phyloP scores from a whole-genome alignment of 257 asterid genomes.

The Rubia yunnanensis region DNA sequence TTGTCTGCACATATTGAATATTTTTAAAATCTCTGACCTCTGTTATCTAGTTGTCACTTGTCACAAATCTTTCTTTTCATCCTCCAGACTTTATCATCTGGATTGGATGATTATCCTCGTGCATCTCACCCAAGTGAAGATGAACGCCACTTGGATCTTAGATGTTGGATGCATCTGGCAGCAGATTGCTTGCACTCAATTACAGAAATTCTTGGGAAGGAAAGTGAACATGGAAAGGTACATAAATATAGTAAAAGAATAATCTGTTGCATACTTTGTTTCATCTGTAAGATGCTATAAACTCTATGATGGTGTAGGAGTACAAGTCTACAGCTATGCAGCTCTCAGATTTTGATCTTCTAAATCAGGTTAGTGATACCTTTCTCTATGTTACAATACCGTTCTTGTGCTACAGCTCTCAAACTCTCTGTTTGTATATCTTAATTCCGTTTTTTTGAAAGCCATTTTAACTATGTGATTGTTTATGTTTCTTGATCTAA shows the following conservation, averaged over 20 bases:
- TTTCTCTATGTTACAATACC: not conserved
- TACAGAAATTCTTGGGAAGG: constrained; percentile 57
- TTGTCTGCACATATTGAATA: not conserved
- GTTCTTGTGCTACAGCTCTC: not conserved
- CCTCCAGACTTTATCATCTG: constrained; percentile 80
- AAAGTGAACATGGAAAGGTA: constrained; percentile 56
- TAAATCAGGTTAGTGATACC: constrained; percentile 49
- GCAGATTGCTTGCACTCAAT: constrained; percentile 94
- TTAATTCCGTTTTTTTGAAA: not conserved
- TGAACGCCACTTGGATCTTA: constrained; percentile 94
- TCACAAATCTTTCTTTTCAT: constrained; percentile 15
- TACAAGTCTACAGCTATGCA: constrained; percentile 54
- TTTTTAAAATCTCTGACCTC: not conserved
- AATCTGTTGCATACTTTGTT: not conserved
- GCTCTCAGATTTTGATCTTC: constrained; percentile 86
- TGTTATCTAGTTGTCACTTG: not conserved
- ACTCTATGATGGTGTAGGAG: constrained; percentile 46
- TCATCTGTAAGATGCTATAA: constrained; percentile 4
- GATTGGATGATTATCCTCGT: constrained; percentile 97
- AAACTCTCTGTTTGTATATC: not conserved
- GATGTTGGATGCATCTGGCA: constrained; percentile 98
- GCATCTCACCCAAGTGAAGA: constrained; percentile 96
- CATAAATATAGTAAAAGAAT: not conserved
- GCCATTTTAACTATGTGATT: constrained; percentile 4
- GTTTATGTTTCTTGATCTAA: constrained; percentile 11